Percentiles rank a stretch among this genome's conserved stretches.
phyloP scores from a whole-genome alignment of 1,284 basidiomycete species.

The Neonothopanus nambi region DNA sequence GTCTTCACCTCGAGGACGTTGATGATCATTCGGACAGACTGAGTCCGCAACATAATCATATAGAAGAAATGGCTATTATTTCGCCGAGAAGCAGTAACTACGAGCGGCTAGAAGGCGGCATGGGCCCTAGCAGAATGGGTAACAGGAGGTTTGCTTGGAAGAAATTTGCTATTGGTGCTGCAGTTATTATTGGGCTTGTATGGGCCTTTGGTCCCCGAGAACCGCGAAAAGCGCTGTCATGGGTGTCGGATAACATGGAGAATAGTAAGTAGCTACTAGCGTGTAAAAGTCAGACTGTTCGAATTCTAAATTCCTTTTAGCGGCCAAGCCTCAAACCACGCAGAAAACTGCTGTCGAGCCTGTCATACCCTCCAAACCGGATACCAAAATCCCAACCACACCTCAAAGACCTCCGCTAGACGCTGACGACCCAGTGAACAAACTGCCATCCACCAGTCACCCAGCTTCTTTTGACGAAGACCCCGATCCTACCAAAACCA shows the following conservation, averaged over 20 bases:
- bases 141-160: constrained; percentile 56
- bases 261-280: constrained; percentile 12
- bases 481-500: constrained; percentile 63
- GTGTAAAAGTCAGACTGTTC: not conserved
- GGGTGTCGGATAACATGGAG: constrained; percentile 24
- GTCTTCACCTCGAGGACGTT: not conserved
- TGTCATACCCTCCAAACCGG: too few relatives aligned
- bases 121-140: constrained; percentile 43
- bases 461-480: constrained; percentile 62
- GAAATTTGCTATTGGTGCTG: constrained; percentile 60
- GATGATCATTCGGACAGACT: not conserved
- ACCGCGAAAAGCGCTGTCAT: constrained; percentile 30
- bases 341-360: too few relatives aligned
- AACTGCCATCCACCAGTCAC: constrained; percentile 10
- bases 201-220: constrained; percentile 64
- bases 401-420: not conserved
- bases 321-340: too few relatives aligned
- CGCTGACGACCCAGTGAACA: not conserved
- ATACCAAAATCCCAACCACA: not conserved
- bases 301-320: not conserved
- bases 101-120: constrained; percentile 64
- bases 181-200: constrained; percentile 54
- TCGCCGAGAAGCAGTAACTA: constrained; percentile 55
- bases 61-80: constrained; percentile 18
- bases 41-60: not conserved